These are phyloP conservation scores for Dendrothele bispora DNA, from an alignment of 768 basidiomycete species.

Conservation along the genomic window DNA sequence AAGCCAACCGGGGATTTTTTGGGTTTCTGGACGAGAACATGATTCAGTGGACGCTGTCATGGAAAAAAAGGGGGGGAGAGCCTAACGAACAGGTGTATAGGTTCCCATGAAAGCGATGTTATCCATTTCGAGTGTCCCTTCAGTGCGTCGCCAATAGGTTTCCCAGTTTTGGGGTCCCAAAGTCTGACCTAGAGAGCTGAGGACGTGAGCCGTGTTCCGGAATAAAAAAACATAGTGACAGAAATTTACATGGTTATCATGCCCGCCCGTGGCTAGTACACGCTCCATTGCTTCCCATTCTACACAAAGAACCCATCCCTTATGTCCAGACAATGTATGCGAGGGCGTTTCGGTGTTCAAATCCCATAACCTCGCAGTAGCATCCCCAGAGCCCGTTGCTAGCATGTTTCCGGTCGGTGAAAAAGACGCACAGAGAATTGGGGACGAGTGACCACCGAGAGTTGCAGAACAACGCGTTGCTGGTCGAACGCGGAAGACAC, in stretches of 20 bases:
- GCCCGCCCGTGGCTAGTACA: slow-evolving; percentile 88
- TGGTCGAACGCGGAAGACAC: slow-evolving; percentile 90
- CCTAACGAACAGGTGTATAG: slow-evolving; percentile 77
- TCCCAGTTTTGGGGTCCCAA: slow-evolving; percentile 94
- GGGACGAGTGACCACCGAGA: slow-evolving; percentile 85
- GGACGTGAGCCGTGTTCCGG: neutral
- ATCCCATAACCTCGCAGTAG: slow-evolving; percentile 92
- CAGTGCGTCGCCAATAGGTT: slow-evolving; percentile 83
- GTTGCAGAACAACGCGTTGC: slow-evolving; percentile 95
- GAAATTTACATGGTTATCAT: slow-evolving; percentile 77
- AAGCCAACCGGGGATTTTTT: slow-evolving; percentile 79
- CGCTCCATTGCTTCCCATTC: slow-evolving; percentile 97
- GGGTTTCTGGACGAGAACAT: slow-evolving; percentile 56
- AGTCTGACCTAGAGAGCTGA: slow-evolving; percentile 56
- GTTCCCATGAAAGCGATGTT: slow-evolving; percentile 94
- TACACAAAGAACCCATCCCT: slow-evolving; percentile 95
- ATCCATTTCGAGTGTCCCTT: slow-evolving; percentile 97
- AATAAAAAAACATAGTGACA: neutral
- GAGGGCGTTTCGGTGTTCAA: slow-evolving; percentile 91
- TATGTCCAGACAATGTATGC: slow-evolving; percentile 83
- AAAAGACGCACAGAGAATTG: slow-evolving; percentile 93
- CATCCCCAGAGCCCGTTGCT: slow-evolving; percentile 95
- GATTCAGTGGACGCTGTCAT: slow-evolving; percentile 6
- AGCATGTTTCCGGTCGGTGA: slow-evolving; percentile 90
- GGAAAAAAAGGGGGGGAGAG: neutral